Conservation (phyloP, 805 yeast genomes). For the Candida ponderosae region DNA sequence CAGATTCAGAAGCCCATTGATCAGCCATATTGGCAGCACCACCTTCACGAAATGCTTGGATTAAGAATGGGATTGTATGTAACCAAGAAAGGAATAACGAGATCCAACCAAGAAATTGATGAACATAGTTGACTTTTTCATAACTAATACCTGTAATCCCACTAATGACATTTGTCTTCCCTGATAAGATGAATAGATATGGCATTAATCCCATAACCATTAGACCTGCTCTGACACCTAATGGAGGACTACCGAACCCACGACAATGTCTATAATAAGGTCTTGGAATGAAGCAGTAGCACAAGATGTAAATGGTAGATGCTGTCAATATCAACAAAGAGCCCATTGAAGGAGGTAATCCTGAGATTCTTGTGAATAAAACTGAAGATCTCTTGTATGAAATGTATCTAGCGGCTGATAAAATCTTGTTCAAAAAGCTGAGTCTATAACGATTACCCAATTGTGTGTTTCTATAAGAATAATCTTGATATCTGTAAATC, state of each 20-base stretch:
- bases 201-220: constrained; percentile 45
- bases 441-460: background rate
- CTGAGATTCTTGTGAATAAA: constrained; percentile 23
- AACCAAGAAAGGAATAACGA: constrained; percentile 37
- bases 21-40: constrained; percentile 26
- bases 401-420: constrained; percentile 23
- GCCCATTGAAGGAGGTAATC: constrained; percentile 31
- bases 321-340: constrained; percentile 23
- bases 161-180: constrained; percentile 44
- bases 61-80: constrained; percentile 43
- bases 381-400: constrained; percentile 26
- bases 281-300: constrained; percentile 34
- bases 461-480: constrained; percentile 11
- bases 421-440: constrained; percentile 9
- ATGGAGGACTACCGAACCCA: constrained; percentile 54
- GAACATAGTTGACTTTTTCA: constrained; percentile 45
- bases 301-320: constrained; percentile 25
- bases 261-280: constrained; percentile 42
- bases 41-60: constrained; percentile 40
- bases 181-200: constrained; percentile 39
- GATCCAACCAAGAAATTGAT: constrained; percentile 32
- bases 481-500: constrained; percentile 8
- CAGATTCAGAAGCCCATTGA: constrained; percentile 14
- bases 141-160: constrained; percentile 45
- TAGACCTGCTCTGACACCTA: constrained; percentile 45